These are phyloP conservation scores for Pseudomonodictys pantanalensis DNA, from an alignment of 495 filamentous ascomycete species.

Conservation along the genomic window DNA sequence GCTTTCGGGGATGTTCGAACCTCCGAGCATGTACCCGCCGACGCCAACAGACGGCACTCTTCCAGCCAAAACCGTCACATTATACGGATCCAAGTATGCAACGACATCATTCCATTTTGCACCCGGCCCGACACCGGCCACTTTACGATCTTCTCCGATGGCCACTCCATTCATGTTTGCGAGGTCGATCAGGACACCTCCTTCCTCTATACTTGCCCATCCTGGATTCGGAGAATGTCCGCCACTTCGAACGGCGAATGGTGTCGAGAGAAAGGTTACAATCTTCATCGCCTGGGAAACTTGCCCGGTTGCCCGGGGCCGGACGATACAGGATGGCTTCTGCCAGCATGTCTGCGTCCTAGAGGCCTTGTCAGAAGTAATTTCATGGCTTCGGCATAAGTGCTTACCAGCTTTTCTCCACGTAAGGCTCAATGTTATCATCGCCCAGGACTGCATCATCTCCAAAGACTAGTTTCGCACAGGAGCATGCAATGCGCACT, in stretches of 20 bases:
- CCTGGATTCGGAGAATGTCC: conserved; percentile 50
- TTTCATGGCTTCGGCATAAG: no score
- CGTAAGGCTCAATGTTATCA: no score
- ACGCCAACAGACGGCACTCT: conserved; percentile 9
- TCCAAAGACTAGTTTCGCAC: no score
- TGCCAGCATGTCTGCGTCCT: conserved; percentile 25
- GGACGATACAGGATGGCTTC: conserved; percentile 9
- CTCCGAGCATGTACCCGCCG: conserved; percentile 13
- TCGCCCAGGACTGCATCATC: no score
- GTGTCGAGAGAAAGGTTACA: conserved; percentile 29
- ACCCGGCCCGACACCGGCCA: conserved; percentile 13
- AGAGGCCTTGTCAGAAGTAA: no score
- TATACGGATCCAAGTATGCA: conserved; percentile 4
- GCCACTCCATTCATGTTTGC: conserved; percentile 11
- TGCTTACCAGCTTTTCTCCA: no score
- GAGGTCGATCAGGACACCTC: conserved; percentile 50
- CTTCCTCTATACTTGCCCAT: conserved; percentile 40
- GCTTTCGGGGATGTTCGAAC: not conserved
- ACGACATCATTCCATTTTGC: conserved; percentile 11
- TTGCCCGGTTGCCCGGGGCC: not conserved
- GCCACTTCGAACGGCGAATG: conserved; percentile 50
- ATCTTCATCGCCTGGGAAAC: conserved; percentile 34
- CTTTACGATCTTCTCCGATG: not conserved
- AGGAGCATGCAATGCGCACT: no score
- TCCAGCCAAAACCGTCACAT: conserved; percentile 4